Conservation (phyloP, 768 basidiomycete genomes). For the Termitomyces sp. region DNA sequence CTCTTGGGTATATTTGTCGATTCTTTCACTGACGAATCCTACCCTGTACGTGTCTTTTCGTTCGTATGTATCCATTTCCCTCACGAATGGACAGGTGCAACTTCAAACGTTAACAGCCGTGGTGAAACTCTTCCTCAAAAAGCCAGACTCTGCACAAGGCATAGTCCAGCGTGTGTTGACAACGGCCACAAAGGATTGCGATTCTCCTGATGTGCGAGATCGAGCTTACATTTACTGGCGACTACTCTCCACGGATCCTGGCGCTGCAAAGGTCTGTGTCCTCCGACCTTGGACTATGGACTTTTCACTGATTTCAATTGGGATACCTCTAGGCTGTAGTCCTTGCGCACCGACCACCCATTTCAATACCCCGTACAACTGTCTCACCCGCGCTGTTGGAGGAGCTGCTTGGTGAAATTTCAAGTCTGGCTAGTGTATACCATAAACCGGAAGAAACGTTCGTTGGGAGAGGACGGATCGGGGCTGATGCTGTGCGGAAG, state of each 20-base stretch:
- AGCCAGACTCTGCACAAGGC: slow-evolving; percentile 89
- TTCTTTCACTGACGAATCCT: slow-evolving; percentile 89
- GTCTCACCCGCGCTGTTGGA: slow-evolving; percentile 86
- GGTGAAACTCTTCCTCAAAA: slow-evolving; percentile 94
- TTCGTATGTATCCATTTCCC: not conserved
- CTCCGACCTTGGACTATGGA: not conserved
- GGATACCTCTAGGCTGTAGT: slow-evolving; percentile 61
- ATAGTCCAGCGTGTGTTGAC: slow-evolving; percentile 90
- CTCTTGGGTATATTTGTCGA: slow-evolving; percentile 88
- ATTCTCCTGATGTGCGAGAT: slow-evolving; percentile 95
- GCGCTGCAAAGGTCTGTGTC: slow-evolving; percentile 79
- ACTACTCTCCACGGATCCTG: slow-evolving; percentile 89
- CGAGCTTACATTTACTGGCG: slow-evolving; percentile 99
- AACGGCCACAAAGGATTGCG: slow-evolving; percentile 95
- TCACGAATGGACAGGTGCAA: slow-evolving; percentile 47
- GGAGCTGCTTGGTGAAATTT: slow-evolving; percentile 88
- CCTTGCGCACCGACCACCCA: slow-evolving; percentile 87
- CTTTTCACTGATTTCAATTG: not conserved
- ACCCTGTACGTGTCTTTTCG: slow-evolving; percentile 54
- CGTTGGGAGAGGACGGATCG: slow-evolving; percentile 85
- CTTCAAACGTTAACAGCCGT: slow-evolving; percentile 88
- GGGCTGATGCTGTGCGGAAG: slow-evolving; percentile 73
- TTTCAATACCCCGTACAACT: slow-evolving; percentile 87
- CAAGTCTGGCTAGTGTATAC: slow-evolving; percentile 89
- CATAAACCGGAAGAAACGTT: slow-evolving; percentile 98